A percentile compares a stretch with the other conserved stretches of the same genome.
phyloP scores from a whole-genome alignment of 495 filamentous ascomycete species.

The Symbiotaphrina buchneri region DNA sequence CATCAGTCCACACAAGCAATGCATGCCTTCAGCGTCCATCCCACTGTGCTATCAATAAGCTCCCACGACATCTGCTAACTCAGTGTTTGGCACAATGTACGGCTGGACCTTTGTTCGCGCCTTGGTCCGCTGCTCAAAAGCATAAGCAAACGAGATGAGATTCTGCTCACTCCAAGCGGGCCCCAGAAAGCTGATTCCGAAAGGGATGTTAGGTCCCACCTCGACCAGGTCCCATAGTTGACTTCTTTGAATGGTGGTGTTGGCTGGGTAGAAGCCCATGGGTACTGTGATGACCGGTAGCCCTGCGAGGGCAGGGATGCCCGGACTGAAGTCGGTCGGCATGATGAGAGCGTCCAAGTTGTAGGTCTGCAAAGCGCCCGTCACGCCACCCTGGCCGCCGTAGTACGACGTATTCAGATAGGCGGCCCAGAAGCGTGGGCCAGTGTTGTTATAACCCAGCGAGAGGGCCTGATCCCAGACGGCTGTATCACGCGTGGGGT shows the following conservation, averaged over 20 bases:
- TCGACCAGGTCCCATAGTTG: conserved; percentile 17
- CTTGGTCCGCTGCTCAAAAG: too few relatives aligned
- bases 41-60: too few relatives aligned
- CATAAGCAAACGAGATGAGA: too few relatives aligned
- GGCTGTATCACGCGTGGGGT: conserved; percentile 22
- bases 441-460: too few relatives aligned
- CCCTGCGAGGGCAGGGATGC: conserved; percentile 23
- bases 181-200: too few relatives aligned
- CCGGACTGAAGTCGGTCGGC: conserved; percentile 19
- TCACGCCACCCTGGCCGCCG: conserved; percentile 23
- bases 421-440: too few relatives aligned
- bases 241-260: conserved; percentile 17
- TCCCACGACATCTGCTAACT: too few relatives aligned
- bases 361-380: conserved; percentile 22
- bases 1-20: too few relatives aligned
- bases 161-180: too few relatives aligned
- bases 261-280: conserved; percentile 23
- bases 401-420: conserved; percentile 18
- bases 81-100: too few relatives aligned
- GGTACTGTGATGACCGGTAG: conserved; percentile 28
- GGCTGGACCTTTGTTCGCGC: too few relatives aligned
- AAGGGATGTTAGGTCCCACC: conserved; percentile 24
- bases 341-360: conserved; percentile 27
- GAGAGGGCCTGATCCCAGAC: conserved; percentile 23
- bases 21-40: too few relatives aligned